Evolutionary conservation across 805 yeast genomes (phyloP), one percentile per base, ranked within the genome.

Genomic region (Vanderwaltozyma tropicalis): DNA sequence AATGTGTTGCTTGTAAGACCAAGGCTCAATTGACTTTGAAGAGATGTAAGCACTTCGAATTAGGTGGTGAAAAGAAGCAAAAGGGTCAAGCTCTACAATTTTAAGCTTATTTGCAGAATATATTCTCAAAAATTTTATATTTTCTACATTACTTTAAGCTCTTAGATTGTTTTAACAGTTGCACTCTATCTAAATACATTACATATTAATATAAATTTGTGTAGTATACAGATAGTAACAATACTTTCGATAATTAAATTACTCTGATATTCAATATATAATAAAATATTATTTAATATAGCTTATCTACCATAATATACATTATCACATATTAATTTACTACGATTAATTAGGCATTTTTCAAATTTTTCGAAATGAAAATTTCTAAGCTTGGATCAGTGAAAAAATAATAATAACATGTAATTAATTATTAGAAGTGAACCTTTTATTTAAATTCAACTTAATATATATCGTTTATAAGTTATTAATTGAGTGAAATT

Each of bases 41-140:
- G 92, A 86, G 98, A 80, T 92, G 97, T 82, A 92, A 92, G 92
- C 98, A 92, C 78, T 92, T 92, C 74, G 99, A 92, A 79, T 87
- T 92, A 69, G 98, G 98, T 81, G 98, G 99, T 79, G 98, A 92
- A 80, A 92, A 84, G 85, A 92, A 92, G 78, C 96, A 92, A 78
- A 92, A 92, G 87, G 99, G 98, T 73, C 96, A 86, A 76, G 98
- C 98, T 72, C 81, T 92, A 73, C 98, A 92, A 80, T 92, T 92
- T 75, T 92, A 82, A 82, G 71, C 57, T 18, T 39, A 27, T 21
- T 35, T 18, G 22, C 22, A 16, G 16, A 8, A 27, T 35, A 25
- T 28, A 30, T 35, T 29, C 21, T n/a, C 25, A 27, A 26, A 27
- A 34, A 20, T 15, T 13, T 27, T 34, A 27, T 16, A 25, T 18